These are phyloP conservation scores for Sporothrix curviconia DNA, from an alignment of 2,329 filamentous ascomycete genomes.

Conservation along the genomic window DNA sequence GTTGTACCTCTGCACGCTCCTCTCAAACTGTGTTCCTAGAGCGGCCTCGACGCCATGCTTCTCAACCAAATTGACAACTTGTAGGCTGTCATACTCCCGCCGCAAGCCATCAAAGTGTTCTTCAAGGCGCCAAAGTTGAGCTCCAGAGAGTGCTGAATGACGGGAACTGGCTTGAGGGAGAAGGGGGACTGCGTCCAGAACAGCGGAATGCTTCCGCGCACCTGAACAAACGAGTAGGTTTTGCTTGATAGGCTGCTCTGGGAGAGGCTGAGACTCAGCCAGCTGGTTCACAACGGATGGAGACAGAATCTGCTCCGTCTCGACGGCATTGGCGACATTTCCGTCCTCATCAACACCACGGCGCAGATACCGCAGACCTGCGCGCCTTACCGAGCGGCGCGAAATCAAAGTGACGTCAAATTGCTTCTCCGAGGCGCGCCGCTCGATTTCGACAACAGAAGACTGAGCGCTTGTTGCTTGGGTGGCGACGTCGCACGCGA, in stretches of 20 bases:
- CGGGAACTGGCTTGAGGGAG: slow-evolving; percentile 79
- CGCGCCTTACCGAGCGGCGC: slow-evolving; percentile 77
- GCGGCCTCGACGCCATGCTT: slow-evolving; percentile 76
- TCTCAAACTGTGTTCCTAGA: slow-evolving; percentile 72
- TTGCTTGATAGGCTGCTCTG: slow-evolving; percentile 37
- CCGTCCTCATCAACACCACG: slow-evolving; percentile 88
- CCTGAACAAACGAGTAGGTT: slow-evolving; percentile 77
- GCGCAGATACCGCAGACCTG: slow-evolving; percentile 82
- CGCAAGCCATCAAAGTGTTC: slow-evolving; percentile 69
- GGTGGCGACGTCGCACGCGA: slow-evolving; percentile 13
- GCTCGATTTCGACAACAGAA: slow-evolving; percentile 23
- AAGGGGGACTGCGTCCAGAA: slow-evolving; percentile 96
- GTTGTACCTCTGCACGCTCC: slow-evolving; percentile 61
- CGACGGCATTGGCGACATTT: slow-evolving; percentile 80
- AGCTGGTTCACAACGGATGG: slow-evolving; percentile 33
- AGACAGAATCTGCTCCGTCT: slow-evolving; percentile 91
- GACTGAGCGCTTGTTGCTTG: slow-evolving; percentile 4
- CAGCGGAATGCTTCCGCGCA: slow-evolving; percentile 83
- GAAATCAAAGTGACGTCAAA: slow-evolving; percentile 87
- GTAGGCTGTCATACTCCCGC: slow-evolving; percentile 66
- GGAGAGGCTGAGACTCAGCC: slow-evolving; percentile 47
- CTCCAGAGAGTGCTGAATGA: slow-evolving; percentile 71
- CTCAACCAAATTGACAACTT: slow-evolving; percentile 80
- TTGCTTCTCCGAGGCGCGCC: slow-evolving; percentile 42
- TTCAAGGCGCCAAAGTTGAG: slow-evolving; percentile 73